Evolutionary conservation across 106 monocot genomes (phyloP), one percentile per base, ranked within the genome.

Genomic region (Cymbidium sinense): DNA sequence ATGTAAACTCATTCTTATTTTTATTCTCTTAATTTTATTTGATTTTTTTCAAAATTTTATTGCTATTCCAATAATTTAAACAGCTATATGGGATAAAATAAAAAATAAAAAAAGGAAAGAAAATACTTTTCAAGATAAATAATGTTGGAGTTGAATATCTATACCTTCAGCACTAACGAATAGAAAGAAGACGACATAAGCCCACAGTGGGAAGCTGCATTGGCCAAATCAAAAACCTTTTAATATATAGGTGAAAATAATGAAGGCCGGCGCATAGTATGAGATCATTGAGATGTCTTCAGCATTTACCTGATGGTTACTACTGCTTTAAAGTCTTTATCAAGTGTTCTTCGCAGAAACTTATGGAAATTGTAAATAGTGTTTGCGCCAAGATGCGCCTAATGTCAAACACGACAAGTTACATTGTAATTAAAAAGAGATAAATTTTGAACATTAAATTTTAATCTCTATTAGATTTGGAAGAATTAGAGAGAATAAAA

Each of bases 91-190:
- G 47, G 47, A 47, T 13, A 47, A 17, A 47, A 47, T 13, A 47
- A 47, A 13, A 17, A 47, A 47, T 47, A 13, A 2, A 47, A 15
- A 2, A 18, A 47, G 2, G 9, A 2, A 11, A 13, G 11, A 47
- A 47, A 13, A 13, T 47, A 47, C 13, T 13, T 47, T 47, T 47
- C 13, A 47, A 47, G 47, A 47, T 0, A 0, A 62, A 62, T 62
- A 62, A 62, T 25, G 52, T 15, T 54, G 25, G 61, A 62, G 61
- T 62, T 62, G 13, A 23, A 54, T 47, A 36, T 50, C 6, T 47
- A 72, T 90, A 90, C 90, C 83, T 50, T 83, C n/a, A 18, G 87
- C 82, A 51, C 73, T 83, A 51, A 81, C 83, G 34, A 90, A 74
- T 52, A 90, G 76, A 82, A 85, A 85, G 43, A 87, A n/a, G 13